Conservation (phyloP, 2,329 filamentous ascomycete genomes). For the Penicillium sclerotiorum region DNA sequence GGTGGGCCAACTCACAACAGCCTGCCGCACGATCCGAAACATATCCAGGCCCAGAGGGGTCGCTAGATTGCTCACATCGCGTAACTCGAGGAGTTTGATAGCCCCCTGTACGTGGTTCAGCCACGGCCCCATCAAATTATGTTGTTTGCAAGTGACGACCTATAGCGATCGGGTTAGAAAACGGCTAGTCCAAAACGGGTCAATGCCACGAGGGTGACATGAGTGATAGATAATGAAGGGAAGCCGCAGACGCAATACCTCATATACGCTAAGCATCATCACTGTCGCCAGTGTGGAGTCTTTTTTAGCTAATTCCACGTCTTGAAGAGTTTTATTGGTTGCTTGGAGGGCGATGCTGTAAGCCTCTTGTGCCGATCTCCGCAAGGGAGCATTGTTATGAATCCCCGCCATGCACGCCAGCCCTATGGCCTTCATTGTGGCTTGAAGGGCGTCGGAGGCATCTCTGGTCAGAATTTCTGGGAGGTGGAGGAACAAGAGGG, state of each 20-base stretch:
- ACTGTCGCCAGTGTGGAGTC: slow-evolving; percentile 23
- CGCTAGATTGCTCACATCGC: slow-evolving; percentile 58
- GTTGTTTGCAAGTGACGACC: neutral
- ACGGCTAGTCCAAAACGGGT: neutral
- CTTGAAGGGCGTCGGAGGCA: slow-evolving; percentile 12
- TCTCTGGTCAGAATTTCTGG: slow-evolving; percentile 4
- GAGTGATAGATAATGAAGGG: neutral
- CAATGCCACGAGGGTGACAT: neutral
- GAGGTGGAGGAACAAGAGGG: slow-evolving; percentile 15
- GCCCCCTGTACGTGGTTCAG: slow-evolving; percentile 17
- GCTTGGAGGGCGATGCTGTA: slow-evolving; percentile 15
- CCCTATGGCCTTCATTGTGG: slow-evolving; percentile 15
- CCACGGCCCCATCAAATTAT: slow-evolving; percentile 10
- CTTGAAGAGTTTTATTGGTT: slow-evolving; percentile 14
- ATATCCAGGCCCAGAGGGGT: no score
- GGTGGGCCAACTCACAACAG: no score
- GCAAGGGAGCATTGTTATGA: neutral
- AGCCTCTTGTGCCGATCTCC: slow-evolving; percentile 4
- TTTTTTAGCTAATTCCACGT: slow-evolving; percentile 5
- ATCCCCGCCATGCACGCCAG: slow-evolving; percentile 15
- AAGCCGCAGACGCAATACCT: slow-evolving; percentile 11
- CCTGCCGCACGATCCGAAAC: no score
- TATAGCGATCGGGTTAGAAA: neutral
- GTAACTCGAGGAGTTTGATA: slow-evolving; percentile 52
- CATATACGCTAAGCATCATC: slow-evolving; percentile 18